These are phyloP conservation scores for Ustilago trichophora DNA, from an alignment of 1,284 basidiomycete genomes.

Conservation along the genomic window DNA sequence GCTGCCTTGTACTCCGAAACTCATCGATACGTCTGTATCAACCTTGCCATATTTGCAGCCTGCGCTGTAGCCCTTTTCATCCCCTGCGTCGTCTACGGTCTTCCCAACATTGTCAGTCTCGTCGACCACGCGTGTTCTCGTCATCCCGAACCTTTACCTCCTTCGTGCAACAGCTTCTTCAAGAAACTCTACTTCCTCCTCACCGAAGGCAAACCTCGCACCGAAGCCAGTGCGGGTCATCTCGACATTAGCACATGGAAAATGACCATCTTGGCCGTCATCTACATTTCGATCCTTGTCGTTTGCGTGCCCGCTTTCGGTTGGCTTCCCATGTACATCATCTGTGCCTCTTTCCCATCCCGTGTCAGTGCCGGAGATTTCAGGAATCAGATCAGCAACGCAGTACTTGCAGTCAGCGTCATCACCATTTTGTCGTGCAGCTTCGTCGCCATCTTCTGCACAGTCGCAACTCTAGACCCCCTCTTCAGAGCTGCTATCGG, in stretches of 20 bases:
- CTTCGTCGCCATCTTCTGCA: slow-evolving; percentile 14
- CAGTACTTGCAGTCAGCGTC: neutral
- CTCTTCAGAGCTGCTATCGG: slow-evolving; percentile 32
- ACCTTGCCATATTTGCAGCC: slow-evolving; percentile 7
- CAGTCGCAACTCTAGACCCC: slow-evolving; percentile 21
- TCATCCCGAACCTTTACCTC: neutral
- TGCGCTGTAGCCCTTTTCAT: neutral
- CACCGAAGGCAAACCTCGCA: too few species aligned
- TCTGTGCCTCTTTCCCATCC: neutral
- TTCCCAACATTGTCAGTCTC: slow-evolving; percentile 5
- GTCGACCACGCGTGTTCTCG: slow-evolving; percentile 3
- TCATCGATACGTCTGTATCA: slow-evolving; percentile 6
- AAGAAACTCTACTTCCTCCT: too few species aligned
- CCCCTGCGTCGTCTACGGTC: slow-evolving; percentile 1
- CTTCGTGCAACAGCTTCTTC: too few species aligned
- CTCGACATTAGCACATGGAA: slow-evolving; percentile 20
- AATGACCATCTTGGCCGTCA: slow-evolving; percentile 17
- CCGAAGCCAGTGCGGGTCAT: neutral
- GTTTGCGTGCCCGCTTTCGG: slow-evolving; percentile 6
- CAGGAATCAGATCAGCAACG: neutral
- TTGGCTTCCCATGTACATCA: slow-evolving; percentile 11
- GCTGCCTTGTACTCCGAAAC: slow-evolving; percentile 1
- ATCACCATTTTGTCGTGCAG: slow-evolving; percentile 13
- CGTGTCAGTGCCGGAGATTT: slow-evolving; percentile 4
- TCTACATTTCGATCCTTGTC: slow-evolving; percentile 2